Evolutionary conservation across 1,139 yeast species (phyloP), one percentile per base, ranked within the genome.

Genomic region (Pichia sp.): DNA sequence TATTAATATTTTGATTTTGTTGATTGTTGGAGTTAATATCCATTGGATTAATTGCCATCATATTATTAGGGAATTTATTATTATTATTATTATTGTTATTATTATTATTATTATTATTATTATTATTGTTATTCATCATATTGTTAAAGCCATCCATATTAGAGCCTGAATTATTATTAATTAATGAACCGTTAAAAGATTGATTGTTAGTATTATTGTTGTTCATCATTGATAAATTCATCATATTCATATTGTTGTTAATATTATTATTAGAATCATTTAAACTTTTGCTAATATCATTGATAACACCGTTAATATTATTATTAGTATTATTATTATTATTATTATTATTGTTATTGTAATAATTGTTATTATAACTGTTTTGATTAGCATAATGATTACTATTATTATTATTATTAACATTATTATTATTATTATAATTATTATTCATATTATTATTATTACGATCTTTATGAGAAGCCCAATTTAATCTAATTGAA

Each of bases 401-500:
- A 43, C 42, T 38, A 26, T 42, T 37, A 43, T 47, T 47, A 43
- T 41, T 27, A 28, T 51, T 46, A 31, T 46, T 40, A 33, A 51
- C 51, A 42, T 47, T 51, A 40, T 50, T 42, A 31, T 47, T 44
- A 43, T 44, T 30, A 30, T 50, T 52, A 44, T 45, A 44, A 42
- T 45, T 46, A 43, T 45, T 49, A 39, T 46, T 42, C 42, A 51
- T 40, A 33, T 46, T 51, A 45, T 45, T 37, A 30, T 49, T 44
- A 29, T 45, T 47, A 42, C 51, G 42, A 38, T 77, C 81, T 61
- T 82, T 83, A 62, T 85, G 90, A 42, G 87, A 77, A 36, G 96
- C 96, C 95, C 96, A 87, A 65, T 87, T 88, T 60, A 89, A 79
- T 62, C 96, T 76, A 53, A 88, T 79, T 39, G 85, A 77, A 61